Evolutionary conservation across 768 basidiomycete genomes (phyloP), one percentile per base, ranked within the genome.

Genomic region (Daedalea quercina): DNA sequence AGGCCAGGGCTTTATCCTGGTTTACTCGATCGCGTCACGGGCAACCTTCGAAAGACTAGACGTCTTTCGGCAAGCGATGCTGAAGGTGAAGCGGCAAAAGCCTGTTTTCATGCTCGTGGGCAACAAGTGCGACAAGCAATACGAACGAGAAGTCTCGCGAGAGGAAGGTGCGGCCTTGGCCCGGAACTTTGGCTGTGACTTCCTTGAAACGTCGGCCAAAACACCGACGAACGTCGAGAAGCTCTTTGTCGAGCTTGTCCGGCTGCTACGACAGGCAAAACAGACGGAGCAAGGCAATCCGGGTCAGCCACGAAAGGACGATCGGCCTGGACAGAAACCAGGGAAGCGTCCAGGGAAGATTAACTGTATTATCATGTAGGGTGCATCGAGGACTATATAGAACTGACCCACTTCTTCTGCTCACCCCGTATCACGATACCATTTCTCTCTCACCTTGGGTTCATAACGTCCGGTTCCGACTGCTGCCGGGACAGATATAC

Each of bases 171-270:
- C 79, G 17, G 79, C 81, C 9, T 73, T 95, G 50, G 95, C 96
- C 28, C 78, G 82, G 59, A 76, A 81, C 50, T 85, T 94, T 58
- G 90, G 90, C 47, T 96, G 93, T 73, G 89, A 90, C 54, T 95
- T 97, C 69, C 84, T 93, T 68, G 95, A 98, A 69, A 94, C 95
- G 28, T 90, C 87, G n/a, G 95, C 95, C 34, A 95, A 95, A 76
- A 94, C 91, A 34, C 85, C 94, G 45, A 77, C 84, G 64, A 95
- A 97, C 65, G 90, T 98, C 54, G 93, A 97, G 64, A 77, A 79
- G 13, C 82, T 95, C 26, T 98, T 97, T 70, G 90, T 81, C 64
- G 86, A 79, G 59, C 81, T 95, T 55, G 91, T 98, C 52, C 86
- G 90, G 55, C 79, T 81, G 44, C 76, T 93, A 66, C 87, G 90